Conservation (phyloP, 1,284 basidiomycete genomes). For the Boletus hoseneyae region DNA sequence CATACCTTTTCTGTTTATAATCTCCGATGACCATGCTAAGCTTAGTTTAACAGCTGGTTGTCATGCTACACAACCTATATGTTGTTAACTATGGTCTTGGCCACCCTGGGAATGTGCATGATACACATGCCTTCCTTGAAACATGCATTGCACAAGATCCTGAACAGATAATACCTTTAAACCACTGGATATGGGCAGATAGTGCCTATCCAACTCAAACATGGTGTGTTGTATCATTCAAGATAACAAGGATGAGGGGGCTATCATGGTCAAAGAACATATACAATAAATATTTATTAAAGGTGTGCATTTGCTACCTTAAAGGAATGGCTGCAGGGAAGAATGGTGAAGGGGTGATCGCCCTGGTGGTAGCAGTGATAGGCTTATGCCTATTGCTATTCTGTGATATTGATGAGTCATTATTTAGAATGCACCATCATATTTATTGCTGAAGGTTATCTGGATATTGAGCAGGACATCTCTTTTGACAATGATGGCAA, state of each 20-base stretch:
- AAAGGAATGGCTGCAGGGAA: no score
- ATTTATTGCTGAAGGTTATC: no score
- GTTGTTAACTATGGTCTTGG: neutral
- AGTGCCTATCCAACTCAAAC: neutral
- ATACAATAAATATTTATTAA: neutral
- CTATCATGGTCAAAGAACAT: neutral
- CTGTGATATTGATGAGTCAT: no score
- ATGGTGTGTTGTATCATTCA: constrained; percentile 13
- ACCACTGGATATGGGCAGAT: constrained; percentile 10
- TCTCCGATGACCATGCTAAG: neutral
- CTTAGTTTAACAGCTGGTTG: neutral
- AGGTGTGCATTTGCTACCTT: no score
- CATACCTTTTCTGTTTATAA: neutral
- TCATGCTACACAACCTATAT: neutral
- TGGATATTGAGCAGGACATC: no score
- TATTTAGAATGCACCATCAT: no score
- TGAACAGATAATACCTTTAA: neutral
- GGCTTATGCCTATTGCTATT: no score
- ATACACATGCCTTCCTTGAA: neutral
- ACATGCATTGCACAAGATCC: neutral
- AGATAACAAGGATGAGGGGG: neutral
- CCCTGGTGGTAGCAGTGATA: no score
- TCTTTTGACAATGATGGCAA: no score
- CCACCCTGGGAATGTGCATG: neutral
- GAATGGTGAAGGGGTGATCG: no score